Percentiles rank a stretch among this genome's conserved stretches.
Conservation (phyloP, 805 yeast genomes). For the Starmerella davenportii region DNA sequence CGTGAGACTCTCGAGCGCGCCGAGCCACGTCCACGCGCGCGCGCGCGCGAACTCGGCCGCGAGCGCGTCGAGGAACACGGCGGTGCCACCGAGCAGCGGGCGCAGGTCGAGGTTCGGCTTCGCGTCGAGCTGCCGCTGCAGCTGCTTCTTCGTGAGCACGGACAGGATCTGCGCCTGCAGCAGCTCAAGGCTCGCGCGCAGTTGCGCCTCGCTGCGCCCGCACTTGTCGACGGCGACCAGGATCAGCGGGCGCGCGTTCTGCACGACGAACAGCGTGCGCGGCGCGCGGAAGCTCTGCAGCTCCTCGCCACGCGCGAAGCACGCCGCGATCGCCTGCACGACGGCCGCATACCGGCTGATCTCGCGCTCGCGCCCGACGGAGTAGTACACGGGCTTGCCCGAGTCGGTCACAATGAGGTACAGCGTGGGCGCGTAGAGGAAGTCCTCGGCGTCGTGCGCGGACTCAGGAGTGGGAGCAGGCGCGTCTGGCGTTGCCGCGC, state of each 20-base stretch:
- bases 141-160: constrained; percentile 63
- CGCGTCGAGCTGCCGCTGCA: constrained; percentile 45
- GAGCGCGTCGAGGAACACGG: constrained; percentile 51
- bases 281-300: constrained; percentile 31
- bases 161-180: constrained; percentile 65
- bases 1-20: constrained; percentile 46
- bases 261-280: constrained; percentile 36
- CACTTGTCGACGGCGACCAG: constrained; percentile 41
- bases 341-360: constrained; percentile 16
- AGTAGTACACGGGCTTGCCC: constrained; percentile 18
- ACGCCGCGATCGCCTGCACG: constrained; percentile 17
- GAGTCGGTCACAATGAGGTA: constrained; percentile 15
- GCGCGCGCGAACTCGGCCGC: constrained; percentile 35
- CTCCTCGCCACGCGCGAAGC: constrained; percentile 13
- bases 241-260: constrained; percentile 50
- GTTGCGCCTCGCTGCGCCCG: constrained; percentile 25
- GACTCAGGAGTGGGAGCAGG: too few species aligned
- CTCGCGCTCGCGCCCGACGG: constrained; percentile 12
- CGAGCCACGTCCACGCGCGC: constrained; percentile 42
- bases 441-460: background rate
- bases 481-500: too few species aligned
- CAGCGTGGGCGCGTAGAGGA: constrained; percentile 3
- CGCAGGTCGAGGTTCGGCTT: constrained; percentile 71
- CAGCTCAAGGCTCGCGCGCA: constrained; percentile 48
- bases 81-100: constrained; percentile 55